Percentiles rank a stretch among this genome's conserved stretches.
Conservation (phyloP, 2,329 filamentous ascomycete genomes). For the Hawksworthiomyces lignivorus region DNA sequence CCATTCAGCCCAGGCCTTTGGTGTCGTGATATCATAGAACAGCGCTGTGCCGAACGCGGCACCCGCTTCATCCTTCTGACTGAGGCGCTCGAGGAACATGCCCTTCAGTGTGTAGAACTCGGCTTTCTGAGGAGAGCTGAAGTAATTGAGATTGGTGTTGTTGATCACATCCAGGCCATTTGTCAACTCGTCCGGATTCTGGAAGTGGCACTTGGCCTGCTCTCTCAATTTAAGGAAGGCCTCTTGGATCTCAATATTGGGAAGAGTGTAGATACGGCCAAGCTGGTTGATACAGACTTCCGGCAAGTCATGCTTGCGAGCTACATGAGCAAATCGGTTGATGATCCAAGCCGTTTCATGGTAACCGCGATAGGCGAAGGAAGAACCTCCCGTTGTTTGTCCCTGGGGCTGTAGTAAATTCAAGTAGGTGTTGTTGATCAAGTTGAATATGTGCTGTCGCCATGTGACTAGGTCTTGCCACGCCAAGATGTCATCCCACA, state of each 20-base stretch:
- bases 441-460: conserved; percentile 96
- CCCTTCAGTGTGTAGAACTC: conserved; percentile 99
- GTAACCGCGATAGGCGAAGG: conserved; percentile 93
- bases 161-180: conserved; percentile 97
- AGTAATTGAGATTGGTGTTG: conserved; percentile 98
- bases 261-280: conserved; percentile 94
- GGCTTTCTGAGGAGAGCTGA: conserved; percentile 89
- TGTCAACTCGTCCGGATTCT: conserved; percentile 85
- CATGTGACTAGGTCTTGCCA: conserved; percentile 99
- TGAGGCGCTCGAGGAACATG: conserved; percentile 95
- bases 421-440: conserved; percentile 93
- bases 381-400: conserved; percentile 78
- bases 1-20: conserved; percentile 99
- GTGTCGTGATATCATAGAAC: conserved; percentile 90
- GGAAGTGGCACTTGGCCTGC: conserved; percentile 97
- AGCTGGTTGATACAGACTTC: conserved; percentile 97
- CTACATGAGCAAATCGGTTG: conserved; percentile 96
- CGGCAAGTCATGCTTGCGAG: conserved; percentile 89
- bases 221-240: conserved; percentile 97
- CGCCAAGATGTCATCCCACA: conserved; percentile 98
- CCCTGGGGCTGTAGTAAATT: conserved; percentile 69
- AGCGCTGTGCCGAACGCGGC: conserved; percentile 90
- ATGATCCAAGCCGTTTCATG: conserved; percentile 99
- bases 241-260: conserved; percentile 99
- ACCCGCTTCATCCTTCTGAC: conserved; percentile 84